phyloP scores from a whole-genome alignment of 768 basidiomycete species.

The Leccinum fibrillosum region DNA sequence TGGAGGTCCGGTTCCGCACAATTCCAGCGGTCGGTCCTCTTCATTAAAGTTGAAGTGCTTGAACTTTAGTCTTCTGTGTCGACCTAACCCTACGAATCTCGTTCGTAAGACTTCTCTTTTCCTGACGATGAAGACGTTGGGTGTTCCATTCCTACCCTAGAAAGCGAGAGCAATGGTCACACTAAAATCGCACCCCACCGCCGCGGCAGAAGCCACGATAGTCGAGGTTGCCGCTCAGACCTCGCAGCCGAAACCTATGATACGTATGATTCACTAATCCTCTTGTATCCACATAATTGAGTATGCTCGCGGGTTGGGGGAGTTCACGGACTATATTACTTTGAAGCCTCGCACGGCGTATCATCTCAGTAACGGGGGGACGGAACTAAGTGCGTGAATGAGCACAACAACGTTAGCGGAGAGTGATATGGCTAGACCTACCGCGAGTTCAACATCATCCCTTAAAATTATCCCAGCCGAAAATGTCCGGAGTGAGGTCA shows the following conservation, averaged over 20 bases:
- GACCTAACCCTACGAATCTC: conserved; percentile 59
- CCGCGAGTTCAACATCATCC: conserved; percentile 98
- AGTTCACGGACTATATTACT: conserved; percentile 19
- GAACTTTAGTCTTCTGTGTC: conserved; percentile 48
- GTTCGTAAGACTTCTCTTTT: conserved; percentile 48
- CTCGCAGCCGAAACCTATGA: conserved; percentile 22
- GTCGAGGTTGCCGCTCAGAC: conserved; percentile 17
- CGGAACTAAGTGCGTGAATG: conserved; percentile 53
- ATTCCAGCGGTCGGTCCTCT: conserved; percentile 20
- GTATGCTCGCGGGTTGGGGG: conserved; percentile 25
- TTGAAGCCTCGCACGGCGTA: conserved; percentile 27
- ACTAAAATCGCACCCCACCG: conserved; percentile 45
- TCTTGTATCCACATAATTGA: conserved; percentile 30
- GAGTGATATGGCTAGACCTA: conserved; percentile 36
- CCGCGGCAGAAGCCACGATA: conserved; percentile 28
- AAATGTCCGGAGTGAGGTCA: too few species aligned
- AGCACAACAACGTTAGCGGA: conserved; percentile 19
- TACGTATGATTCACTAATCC: conserved; percentile 25
- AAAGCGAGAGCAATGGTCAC: conserved; percentile 45
- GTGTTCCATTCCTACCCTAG: conserved; percentile 34
- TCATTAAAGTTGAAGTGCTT: conserved; percentile 29
- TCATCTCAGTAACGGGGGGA: conserved; percentile 44
- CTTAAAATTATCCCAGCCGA: conserved; percentile 90
- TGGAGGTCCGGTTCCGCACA: conserved; percentile 19
- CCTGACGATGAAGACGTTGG: conserved; percentile 29